phyloP scores from a whole-genome alignment of 2,329 filamentous ascomycete genomes.

The Cladosporium sp. region DNA sequence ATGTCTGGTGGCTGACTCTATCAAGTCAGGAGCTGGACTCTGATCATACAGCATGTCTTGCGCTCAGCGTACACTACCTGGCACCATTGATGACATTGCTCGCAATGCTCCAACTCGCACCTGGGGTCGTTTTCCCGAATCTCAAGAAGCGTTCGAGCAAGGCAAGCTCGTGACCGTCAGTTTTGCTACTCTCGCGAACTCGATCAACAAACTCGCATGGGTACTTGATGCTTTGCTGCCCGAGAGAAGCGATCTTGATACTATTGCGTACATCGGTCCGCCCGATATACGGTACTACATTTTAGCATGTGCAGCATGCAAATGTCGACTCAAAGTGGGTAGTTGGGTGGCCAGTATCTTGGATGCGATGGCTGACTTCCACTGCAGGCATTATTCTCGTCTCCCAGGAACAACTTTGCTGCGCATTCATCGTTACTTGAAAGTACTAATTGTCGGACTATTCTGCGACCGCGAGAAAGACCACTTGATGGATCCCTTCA shows the following conservation, averaged over 20 bases:
- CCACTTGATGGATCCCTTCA: not conserved
- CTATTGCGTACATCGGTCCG: constrained; percentile 14
- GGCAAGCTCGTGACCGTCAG: not conserved
- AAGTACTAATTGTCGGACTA: constrained; percentile 5
- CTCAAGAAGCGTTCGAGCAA: constrained; percentile 6
- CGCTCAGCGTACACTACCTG: constrained; percentile 2
- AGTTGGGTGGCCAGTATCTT: too few relatives aligned
- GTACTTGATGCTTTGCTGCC: not conserved
- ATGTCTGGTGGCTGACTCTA: too few relatives aligned
- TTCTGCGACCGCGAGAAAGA: not conserved
- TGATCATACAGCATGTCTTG: not conserved
- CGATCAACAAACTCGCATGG: constrained; percentile 15
- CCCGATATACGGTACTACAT: constrained; percentile 17
- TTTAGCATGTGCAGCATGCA: constrained; percentile 15
- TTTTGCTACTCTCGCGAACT: constrained; percentile 11
- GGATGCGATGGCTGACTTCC: not conserved
- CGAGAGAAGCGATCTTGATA: constrained; percentile 1
- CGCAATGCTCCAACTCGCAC: not conserved
- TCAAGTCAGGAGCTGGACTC: not conserved
- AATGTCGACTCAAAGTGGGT: constrained; percentile 7
- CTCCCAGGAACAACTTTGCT: constrained; percentile 11
- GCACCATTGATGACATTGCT: constrained; percentile 9
- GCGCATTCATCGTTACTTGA: constrained; percentile 12
- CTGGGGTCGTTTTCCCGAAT: constrained; percentile 12
- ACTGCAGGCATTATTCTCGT: constrained; percentile 13